Evolutionary conservation across 2,329 filamentous ascomycete species (phyloP).

Genomic region (Hypomyces rosellus): DNA sequence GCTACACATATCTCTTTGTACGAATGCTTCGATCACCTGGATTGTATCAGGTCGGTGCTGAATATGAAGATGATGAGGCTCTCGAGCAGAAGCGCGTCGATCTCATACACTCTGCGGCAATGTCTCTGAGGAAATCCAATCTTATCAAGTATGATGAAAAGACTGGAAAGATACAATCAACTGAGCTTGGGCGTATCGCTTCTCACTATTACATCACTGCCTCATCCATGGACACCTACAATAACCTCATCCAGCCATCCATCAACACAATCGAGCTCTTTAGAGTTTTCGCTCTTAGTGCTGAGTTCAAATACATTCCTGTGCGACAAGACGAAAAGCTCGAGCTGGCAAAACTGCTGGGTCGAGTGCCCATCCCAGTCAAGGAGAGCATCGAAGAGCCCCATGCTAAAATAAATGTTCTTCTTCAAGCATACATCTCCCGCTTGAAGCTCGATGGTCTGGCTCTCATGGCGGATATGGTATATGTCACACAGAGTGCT

Average conservation of each 20-base stretch:
- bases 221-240: conserved; percentile 95
- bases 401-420: conserved; percentile 95
- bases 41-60: conserved; percentile 89
- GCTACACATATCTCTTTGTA: conserved; percentile 96
- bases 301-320: conserved; percentile 98
- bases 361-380: conserved; percentile 86
- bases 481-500: conserved; percentile 96
- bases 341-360: conserved; percentile 85
- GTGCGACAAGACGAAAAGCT: conserved; percentile 97
- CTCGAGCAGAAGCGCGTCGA: conserved; percentile 98
- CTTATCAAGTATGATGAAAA: conserved; percentile 95
- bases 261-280: conserved; percentile 94
- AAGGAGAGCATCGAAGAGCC: conserved; percentile 97
- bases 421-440: conserved; percentile 94
- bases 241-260: conserved; percentile 86
- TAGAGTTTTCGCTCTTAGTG: conserved; percentile 89
- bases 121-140: conserved; percentile 77
- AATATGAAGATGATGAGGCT: conserved; percentile 87
- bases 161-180: conserved; percentile 78
- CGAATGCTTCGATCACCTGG: conserved; percentile 95
- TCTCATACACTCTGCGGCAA: conserved; percentile 87
- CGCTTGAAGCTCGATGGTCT: conserved; percentile 88
- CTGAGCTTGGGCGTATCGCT: conserved; percentile 89
- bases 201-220: conserved; percentile 99
- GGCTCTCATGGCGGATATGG: conserved; percentile 95